Base-by-base conservation (phyloP, 108 stramenopile genomes). In the Nitzschia inconspicua region DNA sequence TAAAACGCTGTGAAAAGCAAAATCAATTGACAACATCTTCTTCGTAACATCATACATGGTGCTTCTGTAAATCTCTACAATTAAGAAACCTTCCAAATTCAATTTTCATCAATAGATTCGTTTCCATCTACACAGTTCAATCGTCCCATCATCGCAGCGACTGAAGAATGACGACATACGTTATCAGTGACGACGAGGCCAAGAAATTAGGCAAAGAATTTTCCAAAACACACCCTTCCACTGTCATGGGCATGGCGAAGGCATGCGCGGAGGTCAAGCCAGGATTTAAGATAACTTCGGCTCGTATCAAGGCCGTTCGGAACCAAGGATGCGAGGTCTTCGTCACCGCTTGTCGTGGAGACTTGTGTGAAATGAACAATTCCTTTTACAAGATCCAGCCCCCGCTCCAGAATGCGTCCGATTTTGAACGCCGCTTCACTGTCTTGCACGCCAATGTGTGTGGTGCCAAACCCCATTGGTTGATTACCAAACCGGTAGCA, bases 401-500 rank as follows among this genome's bases (percentile, higher is more conserved):
- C 22, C 61, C 69, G 0, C 37, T 70, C 14, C 3, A 42, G 16
- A 42, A 56, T 20, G 26, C 40, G 37, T n/a, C 60, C 11, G 55
- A 72, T 19, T 60, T 51, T n/a, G 36, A 42, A 42, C 37, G 19
- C 1, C 47, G 48, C 14, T 10, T 71, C 55, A 10, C 53, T 9
- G 16, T 46, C 25, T 19, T 77, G 9, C 69, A 63, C 19, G 51
- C 42, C 32, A n/a, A 60, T 37, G 65, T 71, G 3, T 66, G 61
- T 29, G 24, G 57, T n/a, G 70, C 76, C 4, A 62, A 66, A 50
- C 16, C 47, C n/a, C 19, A 32, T 19, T 77, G 76, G 76, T 23
- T 77, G 30, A 20, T 64, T 4, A 63, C 69, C 16, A 65, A 76
- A 26, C 70, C 76, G 7, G 25, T 71, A 6, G 58, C 64, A 10